Conservation (phyloP, 495 filamentous ascomycete species). For the Penicillium coffeae region DNA sequence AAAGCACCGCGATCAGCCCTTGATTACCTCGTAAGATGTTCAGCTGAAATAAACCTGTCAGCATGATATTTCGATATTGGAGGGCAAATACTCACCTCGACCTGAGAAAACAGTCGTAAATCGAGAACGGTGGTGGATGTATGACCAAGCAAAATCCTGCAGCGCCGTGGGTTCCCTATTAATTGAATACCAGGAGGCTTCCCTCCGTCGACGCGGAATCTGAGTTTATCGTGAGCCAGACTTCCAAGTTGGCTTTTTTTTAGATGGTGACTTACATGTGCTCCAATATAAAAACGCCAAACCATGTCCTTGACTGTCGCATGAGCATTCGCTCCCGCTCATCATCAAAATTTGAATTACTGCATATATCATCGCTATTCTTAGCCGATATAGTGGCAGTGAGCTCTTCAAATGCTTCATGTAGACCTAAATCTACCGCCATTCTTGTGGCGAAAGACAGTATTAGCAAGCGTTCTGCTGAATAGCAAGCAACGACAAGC, state of each 20-base stretch:
- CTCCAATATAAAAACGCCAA: constrained; percentile 44
- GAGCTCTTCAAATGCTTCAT: constrained; percentile 40
- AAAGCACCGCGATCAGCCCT: too few species aligned
- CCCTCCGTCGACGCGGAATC: constrained; percentile 49
- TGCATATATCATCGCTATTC: constrained; percentile 18
- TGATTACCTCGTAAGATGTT: constrained; percentile 38
- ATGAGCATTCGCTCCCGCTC: constrained; percentile 33
- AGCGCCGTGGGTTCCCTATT: constrained; percentile 35
- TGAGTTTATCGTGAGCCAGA: constrained; percentile 13
- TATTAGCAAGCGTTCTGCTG: constrained; percentile 42
- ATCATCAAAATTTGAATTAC: constrained; percentile 10
- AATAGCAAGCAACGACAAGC: constrained; percentile 46
- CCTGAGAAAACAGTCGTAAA: constrained; percentile 48
- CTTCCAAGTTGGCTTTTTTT: not conserved
- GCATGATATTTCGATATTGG: not conserved
- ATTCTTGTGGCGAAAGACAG: constrained; percentile 46
- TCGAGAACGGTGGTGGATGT: constrained; percentile 41
- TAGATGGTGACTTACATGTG: constrained; percentile 33
- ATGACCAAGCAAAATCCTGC: constrained; percentile 42
- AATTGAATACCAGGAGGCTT: constrained; percentile 44
- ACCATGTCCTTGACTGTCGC: constrained; percentile 42
- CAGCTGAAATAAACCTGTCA: constrained; percentile 23
- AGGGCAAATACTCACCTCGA: constrained; percentile 34
- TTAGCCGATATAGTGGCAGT: constrained; percentile 27
- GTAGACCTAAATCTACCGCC: constrained; percentile 42